Percentiles rank a stretch among this genome's conserved stretches.
phyloP scores from a whole-genome alignment of 139 green algal genomes.

The Asterochloris erici region DNA sequence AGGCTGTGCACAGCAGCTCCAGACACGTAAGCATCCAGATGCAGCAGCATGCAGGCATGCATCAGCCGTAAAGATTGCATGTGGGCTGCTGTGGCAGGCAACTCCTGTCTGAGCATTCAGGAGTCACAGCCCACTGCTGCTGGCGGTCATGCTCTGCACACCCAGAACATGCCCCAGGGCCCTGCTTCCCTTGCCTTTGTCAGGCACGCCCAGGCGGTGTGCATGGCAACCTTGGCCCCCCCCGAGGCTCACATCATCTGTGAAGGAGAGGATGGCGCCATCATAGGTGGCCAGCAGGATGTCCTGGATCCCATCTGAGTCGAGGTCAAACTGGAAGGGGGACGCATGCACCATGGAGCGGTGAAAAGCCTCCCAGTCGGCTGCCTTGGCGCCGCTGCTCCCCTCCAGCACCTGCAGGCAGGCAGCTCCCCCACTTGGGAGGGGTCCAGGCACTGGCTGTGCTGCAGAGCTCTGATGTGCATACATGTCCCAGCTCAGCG shows the following conservation, averaged over 20 bases:
- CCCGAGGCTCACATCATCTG: slow-evolving; percentile 63
- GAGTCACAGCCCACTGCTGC: not conserved
- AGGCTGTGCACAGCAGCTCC: no score
- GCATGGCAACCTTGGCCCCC: not conserved
- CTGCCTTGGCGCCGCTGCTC: slow-evolving; percentile 69
- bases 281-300: slow-evolving; percentile 90
- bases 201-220: no score
- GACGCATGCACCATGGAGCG: slow-evolving; percentile 79
- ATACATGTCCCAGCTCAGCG: no score
- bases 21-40: no score
- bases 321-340: slow-evolving; percentile 87
- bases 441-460: not conserved
- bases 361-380: slow-evolving; percentile 80
- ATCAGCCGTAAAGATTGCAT: no score
- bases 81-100: no score
- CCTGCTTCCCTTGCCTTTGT: no score
- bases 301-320: slow-evolving; percentile 84
- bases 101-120: not conserved
- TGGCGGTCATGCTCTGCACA: not conserved
- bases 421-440: not conserved
- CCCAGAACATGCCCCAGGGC: not conserved
- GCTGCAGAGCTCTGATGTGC: no score
- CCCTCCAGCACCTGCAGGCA: slow-evolving; percentile 69
- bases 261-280: slow-evolving; percentile 88
- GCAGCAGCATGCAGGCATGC: no score